A percentile compares a stretch with the other conserved stretches of the same genome.
phyloP scores from a whole-genome alignment of 163 green algal species.

The Trebouxia gelatinosa region DNA sequence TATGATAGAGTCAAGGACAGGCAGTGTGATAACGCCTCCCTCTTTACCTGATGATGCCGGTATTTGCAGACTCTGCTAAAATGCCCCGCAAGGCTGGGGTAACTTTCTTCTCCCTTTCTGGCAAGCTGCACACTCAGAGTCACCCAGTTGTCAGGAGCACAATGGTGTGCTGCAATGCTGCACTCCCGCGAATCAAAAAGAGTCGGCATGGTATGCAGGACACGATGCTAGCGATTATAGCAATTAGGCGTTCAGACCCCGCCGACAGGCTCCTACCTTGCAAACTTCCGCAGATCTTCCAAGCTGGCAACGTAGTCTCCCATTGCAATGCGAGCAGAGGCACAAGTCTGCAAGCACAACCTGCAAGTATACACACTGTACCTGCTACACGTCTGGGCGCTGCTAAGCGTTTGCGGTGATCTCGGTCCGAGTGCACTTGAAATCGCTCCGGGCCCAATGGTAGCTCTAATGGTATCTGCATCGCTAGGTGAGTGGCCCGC shows the following conservation, averaged over 20 bases:
- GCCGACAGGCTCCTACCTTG: conserved; percentile 27
- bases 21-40: background rate
- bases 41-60: conserved; percentile 47
- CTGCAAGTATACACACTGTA: too few species aligned
- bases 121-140: conserved; percentile 26
- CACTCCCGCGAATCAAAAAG: background rate
- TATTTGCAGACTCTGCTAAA: conserved; percentile 64
- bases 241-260: background rate
- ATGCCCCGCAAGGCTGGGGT: conserved; percentile 54
- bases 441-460: too few species aligned
- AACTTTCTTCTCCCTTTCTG: conserved; percentile 36
- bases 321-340: too few species aligned
- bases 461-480: too few species aligned
- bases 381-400: too few species aligned
- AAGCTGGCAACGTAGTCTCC: conserved; percentile 23
- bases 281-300: conserved; percentile 35
- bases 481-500: too few species aligned
- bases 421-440: too few species aligned
- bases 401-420: too few species aligned
- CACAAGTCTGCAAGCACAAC: too few species aligned
- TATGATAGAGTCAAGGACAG: background rate
- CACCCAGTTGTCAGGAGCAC: background rate
- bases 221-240: background rate
- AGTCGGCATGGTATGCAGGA: background rate
- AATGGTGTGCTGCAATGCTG: background rate